phyloP scores from a whole-genome alignment of 768 basidiomycete species.

The Mycena albidolilacea region DNA sequence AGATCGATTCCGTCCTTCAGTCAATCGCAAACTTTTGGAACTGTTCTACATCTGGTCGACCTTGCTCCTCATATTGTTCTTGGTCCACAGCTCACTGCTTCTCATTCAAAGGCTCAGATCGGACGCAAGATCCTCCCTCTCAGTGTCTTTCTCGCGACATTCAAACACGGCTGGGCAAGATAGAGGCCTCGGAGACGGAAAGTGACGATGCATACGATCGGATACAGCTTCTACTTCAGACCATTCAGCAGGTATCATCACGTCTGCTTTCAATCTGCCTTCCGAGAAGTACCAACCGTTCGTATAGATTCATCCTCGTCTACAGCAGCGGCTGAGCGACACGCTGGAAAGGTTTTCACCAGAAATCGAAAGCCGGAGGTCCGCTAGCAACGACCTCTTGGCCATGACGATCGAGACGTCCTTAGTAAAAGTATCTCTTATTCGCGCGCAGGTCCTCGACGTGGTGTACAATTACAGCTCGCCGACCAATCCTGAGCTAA shows the following conservation, averaged over 20 bases:
- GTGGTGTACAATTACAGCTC: conserved; percentile 56
- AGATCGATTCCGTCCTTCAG: conserved; percentile 15
- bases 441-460: conserved; percentile 57
- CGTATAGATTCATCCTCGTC: conserved; percentile 47
- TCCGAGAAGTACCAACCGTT: background rate
- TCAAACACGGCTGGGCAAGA: background rate
- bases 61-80: background rate
- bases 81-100: background rate
- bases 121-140: background rate
- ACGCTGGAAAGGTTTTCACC: conserved; percentile 48
- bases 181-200: conserved; percentile 3
- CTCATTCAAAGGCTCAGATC: background rate
- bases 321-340: conserved; percentile 48
- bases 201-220: conserved; percentile 3
- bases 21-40: conserved; percentile 24
- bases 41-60: conserved; percentile 4
- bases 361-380: conserved; percentile 45
- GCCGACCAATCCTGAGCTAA: conserved; percentile 38
- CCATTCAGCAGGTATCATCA: conserved; percentile 24
- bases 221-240: conserved; percentile 11
- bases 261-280: background rate
- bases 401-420: conserved; percentile 62
- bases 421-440: conserved; percentile 63
- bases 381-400: conserved; percentile 57
- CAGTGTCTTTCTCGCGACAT: conserved; percentile 7